phyloP scores from a whole-genome alignment of 345 rosid genomes.

The Diplotaxis tenuifolia region DNA sequence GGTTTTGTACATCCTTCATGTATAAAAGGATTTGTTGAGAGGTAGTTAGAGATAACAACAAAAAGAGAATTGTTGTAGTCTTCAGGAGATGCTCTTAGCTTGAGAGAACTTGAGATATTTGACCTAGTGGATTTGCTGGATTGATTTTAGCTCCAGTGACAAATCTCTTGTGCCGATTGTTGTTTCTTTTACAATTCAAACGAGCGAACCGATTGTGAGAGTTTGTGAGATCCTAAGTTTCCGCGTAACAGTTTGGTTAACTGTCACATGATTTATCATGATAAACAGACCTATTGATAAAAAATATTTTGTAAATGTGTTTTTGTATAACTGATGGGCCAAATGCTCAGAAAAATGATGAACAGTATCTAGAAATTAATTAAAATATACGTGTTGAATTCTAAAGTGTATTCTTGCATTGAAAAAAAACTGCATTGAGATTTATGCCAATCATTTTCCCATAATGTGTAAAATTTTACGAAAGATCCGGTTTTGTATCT shows the following conservation, averaged over 20 bases:
- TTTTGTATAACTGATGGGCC: neutral
- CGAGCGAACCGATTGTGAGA: too few relatives aligned
- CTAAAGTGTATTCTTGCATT: neutral
- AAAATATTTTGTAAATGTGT: neutral
- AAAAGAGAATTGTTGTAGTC: too few relatives aligned
- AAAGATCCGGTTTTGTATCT: neutral
- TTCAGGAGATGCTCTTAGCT: too few relatives aligned
- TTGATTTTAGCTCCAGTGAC: too few relatives aligned
- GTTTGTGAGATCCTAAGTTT: too few relatives aligned
- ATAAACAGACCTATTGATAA: neutral
- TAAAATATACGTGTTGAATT: neutral
- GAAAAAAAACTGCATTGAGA: neutral
- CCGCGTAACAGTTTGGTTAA: neutral
- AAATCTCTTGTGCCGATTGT: too few relatives aligned
- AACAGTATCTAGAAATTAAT: neutral
- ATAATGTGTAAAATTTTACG: neutral
- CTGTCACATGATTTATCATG: conserved; percentile 1
- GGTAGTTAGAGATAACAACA: too few relatives aligned
- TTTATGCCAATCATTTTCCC: neutral
- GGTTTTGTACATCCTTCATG: too few relatives aligned
- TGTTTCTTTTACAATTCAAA: too few relatives aligned
- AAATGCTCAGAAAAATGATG: neutral
- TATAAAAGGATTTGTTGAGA: too few relatives aligned
- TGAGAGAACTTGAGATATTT: too few relatives aligned
- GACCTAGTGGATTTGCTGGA: too few relatives aligned